Evolutionary conservation across 805 yeast species (phyloP).

Genomic region (Cephaloascus fragrans): DNA sequence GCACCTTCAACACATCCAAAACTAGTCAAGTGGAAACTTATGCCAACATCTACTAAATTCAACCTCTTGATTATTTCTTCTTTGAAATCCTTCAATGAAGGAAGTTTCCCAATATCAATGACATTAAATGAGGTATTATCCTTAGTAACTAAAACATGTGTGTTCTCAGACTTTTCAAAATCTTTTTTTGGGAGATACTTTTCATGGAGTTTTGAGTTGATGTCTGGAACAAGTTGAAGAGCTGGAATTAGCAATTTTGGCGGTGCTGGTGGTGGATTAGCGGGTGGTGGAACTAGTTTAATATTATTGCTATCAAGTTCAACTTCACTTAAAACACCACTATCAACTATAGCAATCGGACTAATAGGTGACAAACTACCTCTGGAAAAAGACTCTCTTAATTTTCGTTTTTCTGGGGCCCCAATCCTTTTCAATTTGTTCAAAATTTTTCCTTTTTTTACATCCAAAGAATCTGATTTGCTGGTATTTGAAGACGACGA

Average conservation of each 20-base stretch:
- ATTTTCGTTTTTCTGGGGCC: background rate
- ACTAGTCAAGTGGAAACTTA: slow-evolving; percentile 56
- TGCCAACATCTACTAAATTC: slow-evolving; percentile 21
- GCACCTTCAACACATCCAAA: slow-evolving; percentile 51
- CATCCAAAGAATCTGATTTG: background rate
- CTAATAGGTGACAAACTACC: background rate
- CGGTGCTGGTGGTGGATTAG: no score
- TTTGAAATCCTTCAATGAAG: slow-evolving; percentile 26
- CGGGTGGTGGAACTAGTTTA: no score
- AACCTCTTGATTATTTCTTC: slow-evolving; percentile 25
- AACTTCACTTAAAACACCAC: background rate
- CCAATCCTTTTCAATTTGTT: background rate
- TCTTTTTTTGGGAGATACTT: slow-evolving; percentile 1
- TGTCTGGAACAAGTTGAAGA: background rate
- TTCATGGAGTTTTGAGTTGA: background rate
- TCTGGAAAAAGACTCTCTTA: background rate
- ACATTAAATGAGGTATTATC: slow-evolving; percentile 52
- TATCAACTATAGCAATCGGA: background rate
- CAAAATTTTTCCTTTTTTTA: background rate
- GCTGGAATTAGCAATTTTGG: background rate
- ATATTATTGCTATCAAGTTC: slow-evolving; percentile 6
- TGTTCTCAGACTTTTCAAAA: slow-evolving; percentile 10
- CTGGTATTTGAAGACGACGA: background rate
- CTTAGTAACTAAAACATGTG: slow-evolving; percentile 46
- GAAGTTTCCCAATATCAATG: slow-evolving; percentile 24